Percentiles rank a stretch among this genome's conserved stretches.
Conservation (phyloP, 108 stramenopile species). For the Conticribra guillardii region DNA sequence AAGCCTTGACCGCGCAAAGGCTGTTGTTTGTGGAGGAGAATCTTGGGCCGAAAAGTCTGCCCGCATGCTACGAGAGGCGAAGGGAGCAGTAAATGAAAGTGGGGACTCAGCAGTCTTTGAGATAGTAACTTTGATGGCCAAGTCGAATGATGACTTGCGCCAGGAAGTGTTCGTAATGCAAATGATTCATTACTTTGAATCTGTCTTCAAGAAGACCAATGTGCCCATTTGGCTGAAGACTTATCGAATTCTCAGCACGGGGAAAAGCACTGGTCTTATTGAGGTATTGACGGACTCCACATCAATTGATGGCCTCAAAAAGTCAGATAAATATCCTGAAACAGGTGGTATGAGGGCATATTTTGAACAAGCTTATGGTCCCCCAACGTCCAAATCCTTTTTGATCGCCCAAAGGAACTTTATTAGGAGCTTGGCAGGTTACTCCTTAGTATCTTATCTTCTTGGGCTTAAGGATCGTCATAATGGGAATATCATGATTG, state of each 20-base stretch:
- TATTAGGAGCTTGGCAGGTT: slow-evolving; percentile 87
- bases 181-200: slow-evolving; percentile 97
- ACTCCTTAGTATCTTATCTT: slow-evolving; percentile 92
- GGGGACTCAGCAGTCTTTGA: slow-evolving; percentile 54
- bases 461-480: slow-evolving; percentile 98
- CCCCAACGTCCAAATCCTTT: slow-evolving; percentile 78
- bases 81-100: slow-evolving; percentile 42
- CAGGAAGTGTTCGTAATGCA: slow-evolving; percentile 98
- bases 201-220: slow-evolving; percentile 87
- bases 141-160: slow-evolving; percentile 98
- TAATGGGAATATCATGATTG: slow-evolving; percentile 99
- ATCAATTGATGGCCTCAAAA: slow-evolving; percentile 95
- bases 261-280: slow-evolving; percentile 91
- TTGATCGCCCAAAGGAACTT: slow-evolving; percentile 92
- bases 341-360: slow-evolving; percentile 85
- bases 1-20: slow-evolving; percentile 70
- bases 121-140: slow-evolving; percentile 86
- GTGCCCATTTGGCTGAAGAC: slow-evolving; percentile 94
- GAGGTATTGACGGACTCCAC: slow-evolving; percentile 93
- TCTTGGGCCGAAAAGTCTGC: slow-evolving; percentile 86
- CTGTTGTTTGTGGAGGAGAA: slow-evolving; percentile 76
- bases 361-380: slow-evolving; percentile 89
- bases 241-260: slow-evolving; percentile 95
- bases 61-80: slow-evolving; percentile 69
- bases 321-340: slow-evolving; percentile 86